Evolutionary conservation across 805 yeast species (phyloP), one percentile per base, ranked within the genome.

Genomic region (Ogataea thermomethanolica): DNA sequence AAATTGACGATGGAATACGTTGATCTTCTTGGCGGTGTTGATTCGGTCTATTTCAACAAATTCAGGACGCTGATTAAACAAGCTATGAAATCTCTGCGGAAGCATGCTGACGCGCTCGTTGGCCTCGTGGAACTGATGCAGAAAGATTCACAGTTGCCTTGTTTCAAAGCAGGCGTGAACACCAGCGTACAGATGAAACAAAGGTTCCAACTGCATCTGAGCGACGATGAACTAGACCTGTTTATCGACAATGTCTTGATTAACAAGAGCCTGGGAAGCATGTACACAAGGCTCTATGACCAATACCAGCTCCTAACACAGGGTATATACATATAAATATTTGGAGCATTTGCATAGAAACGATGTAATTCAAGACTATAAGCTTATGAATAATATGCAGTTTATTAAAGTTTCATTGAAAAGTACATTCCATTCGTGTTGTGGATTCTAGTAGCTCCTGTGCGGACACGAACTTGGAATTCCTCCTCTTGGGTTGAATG

Each of bases 301-400:
- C 98, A 91, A 60, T 93, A 85, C 67, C 99, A 93, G 64, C 68
- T 93, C 61, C 66, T 89, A 35, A 90, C 98, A 0, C 99, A 93
- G 66, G 99, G 99, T 31, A 93, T 93, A 21, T 93, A 88, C 61
- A 79, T 77, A 55, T 82, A 58, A 59, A 20, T 9, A 34, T 25
- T 22, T 30, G 9, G 17, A 31, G 30, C 41, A 37, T 37, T 29
- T 36, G 35, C 31, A 37, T 33, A 38, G 20, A 17, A 17, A 17
- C 20, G 20, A 17, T 5, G 20, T 5, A 17, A 17, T 5, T 17
- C 20, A 3, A 17, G n/a, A 17, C 20, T 17, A 3, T 3, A 17
- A 17, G 20, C 5, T 5, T 17, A 17, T 17, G 5, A 17, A 17
- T 17, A 17, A 17, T 17, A 17, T 17, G 20, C 20, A n/a, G 8